Conservation (phyloP, 2,329 filamentous ascomycete genomes). For the Aspergillus clavatus region DNA sequence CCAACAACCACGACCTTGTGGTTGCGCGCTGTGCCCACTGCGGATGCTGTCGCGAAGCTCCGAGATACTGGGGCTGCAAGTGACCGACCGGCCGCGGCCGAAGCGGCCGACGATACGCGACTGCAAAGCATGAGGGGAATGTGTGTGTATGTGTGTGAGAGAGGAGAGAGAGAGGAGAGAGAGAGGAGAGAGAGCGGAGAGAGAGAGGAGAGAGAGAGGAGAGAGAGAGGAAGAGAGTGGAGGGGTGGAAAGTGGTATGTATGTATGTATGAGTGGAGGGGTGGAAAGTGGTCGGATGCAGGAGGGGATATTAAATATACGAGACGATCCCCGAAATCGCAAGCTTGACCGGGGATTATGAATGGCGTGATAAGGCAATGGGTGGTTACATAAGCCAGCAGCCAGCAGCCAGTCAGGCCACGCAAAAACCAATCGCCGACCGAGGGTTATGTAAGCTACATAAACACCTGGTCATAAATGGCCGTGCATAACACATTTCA, state of each 20-base stretch:
- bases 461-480: neutral
- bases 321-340: neutral
- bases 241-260: too few species aligned
- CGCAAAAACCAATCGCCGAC: neutral
- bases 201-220: neutral
- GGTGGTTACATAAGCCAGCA: neutral
- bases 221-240: too few species aligned
- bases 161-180: neutral
- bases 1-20: constrained; percentile 66
- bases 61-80: constrained; percentile 7
- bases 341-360: neutral
- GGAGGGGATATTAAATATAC: too few species aligned
- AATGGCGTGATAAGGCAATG: neutral
- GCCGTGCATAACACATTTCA: too few species aligned
- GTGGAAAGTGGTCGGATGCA: too few species aligned
- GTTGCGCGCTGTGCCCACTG: constrained; percentile 36
- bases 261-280: too few species aligned
- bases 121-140: constrained; percentile 24
- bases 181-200: neutral
- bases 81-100: constrained; percentile 16
- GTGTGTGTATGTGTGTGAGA: neutral
- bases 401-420: too few species aligned
- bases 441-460: neutral
- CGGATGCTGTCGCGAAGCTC: constrained; percentile 29
- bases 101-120: constrained; percentile 20